Evolutionary conservation across 2,329 filamentous ascomycete species (phyloP), one percentile per base, ranked within the genome.

Genomic region (Calonectria hawksworthii): DNA sequence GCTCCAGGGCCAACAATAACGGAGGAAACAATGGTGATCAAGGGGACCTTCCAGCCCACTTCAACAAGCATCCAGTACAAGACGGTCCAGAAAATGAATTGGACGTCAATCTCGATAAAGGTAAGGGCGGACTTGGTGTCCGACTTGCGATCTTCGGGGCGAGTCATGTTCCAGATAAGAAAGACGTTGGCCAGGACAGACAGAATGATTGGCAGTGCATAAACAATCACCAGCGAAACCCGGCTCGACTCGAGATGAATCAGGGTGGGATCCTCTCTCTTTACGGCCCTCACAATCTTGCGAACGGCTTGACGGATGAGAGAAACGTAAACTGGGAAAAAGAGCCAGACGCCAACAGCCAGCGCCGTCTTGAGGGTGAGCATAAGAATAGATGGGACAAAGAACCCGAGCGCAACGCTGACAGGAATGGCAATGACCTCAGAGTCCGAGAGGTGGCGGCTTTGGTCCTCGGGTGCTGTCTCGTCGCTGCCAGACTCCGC

Each of bases 401-500:
- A 83, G 76, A 85, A 90, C 41, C 89, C 89, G 13, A 89, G 61
- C 0, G 86, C 84, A 0, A 91, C 86, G 30, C 87, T 87, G 32
- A 87, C 77, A 10, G 90, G 89, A 26, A 91, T 90, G 32, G 92
- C 91, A 72, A 92, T 86, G 73, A 90, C 89, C 81, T 94, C 92
- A 3, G 90, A 84, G 28, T 82, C 83, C 9, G 84, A 83, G 16
- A 90, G 82, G 73, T 87, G 85, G 11, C 88, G 85, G 14, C 79
- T 74, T 8, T 80, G 74, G 26, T 74, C 76, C 61, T 68, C 72
- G 26, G 72, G 61, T 18, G 61, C 76, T 1, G 77, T 76, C 38
- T 79, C 73, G 0, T 79, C 74, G 0, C 75, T 77, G 10, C 68
- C 75, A 14, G 80, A 78, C 18, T 68, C 77, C 23, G 78, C 65